A percentile compares a stretch with the other conserved stretches of the same genome.
phyloP scores from a whole-genome alignment of 2,329 filamentous ascomycete genomes.

The Fusarium sp. region DNA sequence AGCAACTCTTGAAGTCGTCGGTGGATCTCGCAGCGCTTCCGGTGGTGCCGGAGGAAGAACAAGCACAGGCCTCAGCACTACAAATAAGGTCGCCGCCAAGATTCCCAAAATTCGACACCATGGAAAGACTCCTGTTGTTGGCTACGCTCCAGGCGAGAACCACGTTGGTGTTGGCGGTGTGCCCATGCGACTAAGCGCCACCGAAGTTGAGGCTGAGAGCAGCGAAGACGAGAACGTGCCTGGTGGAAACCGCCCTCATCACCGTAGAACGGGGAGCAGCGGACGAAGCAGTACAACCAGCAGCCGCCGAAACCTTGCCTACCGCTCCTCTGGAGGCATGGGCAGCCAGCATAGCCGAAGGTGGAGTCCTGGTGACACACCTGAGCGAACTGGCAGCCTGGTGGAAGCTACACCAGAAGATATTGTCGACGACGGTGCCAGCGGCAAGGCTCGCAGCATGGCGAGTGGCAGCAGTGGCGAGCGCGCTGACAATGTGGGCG shows the following conservation, averaged over 20 bases:
- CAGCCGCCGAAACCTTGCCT: slow-evolving; percentile 62
- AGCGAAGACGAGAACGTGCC: slow-evolving; percentile 78
- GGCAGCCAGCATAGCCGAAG: slow-evolving; percentile 58
- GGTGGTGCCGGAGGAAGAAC: slow-evolving; percentile 61
- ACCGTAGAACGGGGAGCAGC: slow-evolving; percentile 80
- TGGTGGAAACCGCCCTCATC: slow-evolving; percentile 65
- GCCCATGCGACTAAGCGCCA: slow-evolving; percentile 92
- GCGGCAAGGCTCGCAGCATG: slow-evolving; percentile 64
- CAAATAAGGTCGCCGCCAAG: slow-evolving; percentile 81
- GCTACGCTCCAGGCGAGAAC: slow-evolving; percentile 82
- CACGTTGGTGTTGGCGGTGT: slow-evolving; percentile 83
- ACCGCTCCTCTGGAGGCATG: slow-evolving; percentile 65
- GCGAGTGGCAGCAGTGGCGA: slow-evolving; percentile 70
- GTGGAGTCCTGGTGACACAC: slow-evolving; percentile 68
- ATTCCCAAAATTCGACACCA: slow-evolving; percentile 93
- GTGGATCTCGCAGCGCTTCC: slow-evolving; percentile 62
- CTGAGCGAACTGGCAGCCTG: slow-evolving; percentile 67
- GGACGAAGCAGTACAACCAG: slow-evolving; percentile 77
- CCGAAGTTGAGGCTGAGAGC: slow-evolving; percentile 90
- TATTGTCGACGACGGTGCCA: slow-evolving; percentile 58
- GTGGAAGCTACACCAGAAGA: slow-evolving; percentile 58
- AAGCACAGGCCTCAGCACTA: slow-evolving; percentile 72
- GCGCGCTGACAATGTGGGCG: slow-evolving; percentile 70
- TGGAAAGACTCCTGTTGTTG: slow-evolving; percentile 81
- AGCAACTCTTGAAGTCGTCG: slow-evolving; percentile 85